Conservation (phyloP, 2,329 filamentous ascomycete genomes). For the Colletotrichum tofieldiae region DNA sequence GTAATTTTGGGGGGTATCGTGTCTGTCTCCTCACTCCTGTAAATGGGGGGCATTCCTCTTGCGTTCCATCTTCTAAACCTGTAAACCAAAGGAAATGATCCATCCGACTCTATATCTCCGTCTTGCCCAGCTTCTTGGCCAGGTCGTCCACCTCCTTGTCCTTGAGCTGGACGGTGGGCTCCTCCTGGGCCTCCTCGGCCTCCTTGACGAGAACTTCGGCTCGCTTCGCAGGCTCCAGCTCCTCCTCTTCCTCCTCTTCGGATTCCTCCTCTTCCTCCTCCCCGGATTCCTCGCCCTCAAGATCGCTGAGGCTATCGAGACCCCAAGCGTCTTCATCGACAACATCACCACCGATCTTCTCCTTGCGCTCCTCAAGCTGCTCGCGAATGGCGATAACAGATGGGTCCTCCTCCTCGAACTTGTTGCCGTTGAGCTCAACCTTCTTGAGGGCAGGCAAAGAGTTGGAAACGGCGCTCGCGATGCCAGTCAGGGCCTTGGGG, state of each 20-base stretch:
- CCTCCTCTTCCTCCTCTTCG: conserved; percentile 69
- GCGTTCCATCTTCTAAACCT: conserved; percentile 42
- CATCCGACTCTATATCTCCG: conserved; percentile 63
- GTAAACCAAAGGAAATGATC: conserved; percentile 35
- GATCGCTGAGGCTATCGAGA: conserved; percentile 87
- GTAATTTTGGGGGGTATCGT: conserved; percentile 44
- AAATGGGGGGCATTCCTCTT: conserved; percentile 39
- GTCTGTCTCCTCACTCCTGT: conserved; percentile 35
- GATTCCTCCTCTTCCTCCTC: conserved; percentile 78
- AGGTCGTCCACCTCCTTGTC: conserved; percentile 87
- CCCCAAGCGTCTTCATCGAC: conserved; percentile 87
- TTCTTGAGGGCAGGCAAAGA: conserved; percentile 84
- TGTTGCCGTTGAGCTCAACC: conserved; percentile 96
- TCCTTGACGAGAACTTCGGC: conserved; percentile 80
- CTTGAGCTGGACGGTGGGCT: conserved; percentile 79
- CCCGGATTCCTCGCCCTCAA: conserved; percentile 84
- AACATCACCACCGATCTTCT: conserved; percentile 76
- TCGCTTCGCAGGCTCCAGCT: conserved; percentile 72
- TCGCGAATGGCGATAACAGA: conserved; percentile 78
- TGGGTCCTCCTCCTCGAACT: conserved; percentile 88
- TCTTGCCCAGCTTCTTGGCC: conserved; percentile 83
- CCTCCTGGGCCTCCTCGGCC: conserved; percentile 80
- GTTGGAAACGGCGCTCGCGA: conserved; percentile 78
- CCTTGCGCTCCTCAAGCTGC: conserved; percentile 83
- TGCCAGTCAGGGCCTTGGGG: conserved; percentile 78